A percentile compares a stretch with the other conserved stretches of the same genome.
phyloP scores from a whole-genome alignment of 2,329 filamentous ascomycete species.

The Pseudopyricularia cyperi region DNA sequence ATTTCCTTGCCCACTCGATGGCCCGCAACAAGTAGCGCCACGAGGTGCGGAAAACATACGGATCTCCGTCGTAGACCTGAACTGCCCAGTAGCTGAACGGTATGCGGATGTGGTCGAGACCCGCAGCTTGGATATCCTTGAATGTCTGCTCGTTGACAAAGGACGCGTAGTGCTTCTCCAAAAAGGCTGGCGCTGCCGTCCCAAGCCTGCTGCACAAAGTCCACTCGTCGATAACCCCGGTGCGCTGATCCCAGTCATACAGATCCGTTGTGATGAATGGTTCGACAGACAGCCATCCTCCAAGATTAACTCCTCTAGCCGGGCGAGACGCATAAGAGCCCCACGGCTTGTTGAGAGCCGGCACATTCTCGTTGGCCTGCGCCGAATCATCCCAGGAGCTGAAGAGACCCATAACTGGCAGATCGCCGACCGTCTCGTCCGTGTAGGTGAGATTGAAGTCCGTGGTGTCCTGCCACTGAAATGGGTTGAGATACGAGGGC shows the following conservation, averaged over 20 bases:
- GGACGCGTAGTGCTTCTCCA: conserved; percentile 86
- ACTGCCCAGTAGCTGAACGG: conserved; percentile 94
- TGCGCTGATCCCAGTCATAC: conserved; percentile 52
- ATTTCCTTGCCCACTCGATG: conserved; percentile 88
- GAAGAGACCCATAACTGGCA: conserved; percentile 85
- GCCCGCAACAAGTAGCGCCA: conserved; percentile 89
- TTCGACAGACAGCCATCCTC: conserved; percentile 87
- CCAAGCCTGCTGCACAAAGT: conserved; percentile 65
- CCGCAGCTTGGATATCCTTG: conserved; percentile 69
- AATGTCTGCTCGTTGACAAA: conserved; percentile 83
- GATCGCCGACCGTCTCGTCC: conserved; percentile 64
- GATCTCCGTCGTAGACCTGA: conserved; percentile 69
- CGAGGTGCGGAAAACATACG: conserved; percentile 73
- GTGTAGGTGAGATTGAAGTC: conserved; percentile 96
- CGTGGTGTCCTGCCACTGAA: conserved; percentile 77
- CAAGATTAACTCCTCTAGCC: conserved; percentile 81
- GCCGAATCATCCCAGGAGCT: conserved; percentile 75
- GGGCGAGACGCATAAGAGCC: conserved; percentile 64
- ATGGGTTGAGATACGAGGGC: conserved; percentile 75
- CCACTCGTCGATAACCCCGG: conserved; percentile 77
- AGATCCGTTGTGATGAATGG: conserved; percentile 92
- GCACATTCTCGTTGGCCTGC: conserved; percentile 66
- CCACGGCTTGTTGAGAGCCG: conserved; percentile 63
- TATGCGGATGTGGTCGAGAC: conserved; percentile 93
- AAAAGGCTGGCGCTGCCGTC: conserved; percentile 43